These are phyloP conservation scores for Alternaria burnsii DNA, from an alignment of 2,329 filamentous ascomycete genomes.

Conservation along the genomic window DNA sequence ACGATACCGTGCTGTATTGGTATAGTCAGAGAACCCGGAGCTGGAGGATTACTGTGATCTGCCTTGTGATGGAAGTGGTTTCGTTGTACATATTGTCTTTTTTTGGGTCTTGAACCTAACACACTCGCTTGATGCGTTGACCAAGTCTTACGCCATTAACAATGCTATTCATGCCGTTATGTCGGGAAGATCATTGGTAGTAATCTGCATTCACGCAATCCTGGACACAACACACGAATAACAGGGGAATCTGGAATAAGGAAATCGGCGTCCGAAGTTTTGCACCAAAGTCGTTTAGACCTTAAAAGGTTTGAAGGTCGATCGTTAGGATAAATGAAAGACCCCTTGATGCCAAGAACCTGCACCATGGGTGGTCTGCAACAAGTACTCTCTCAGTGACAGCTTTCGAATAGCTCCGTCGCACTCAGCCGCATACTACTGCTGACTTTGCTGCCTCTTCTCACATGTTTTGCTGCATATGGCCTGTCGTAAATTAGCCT, in stretches of 20 bases:
- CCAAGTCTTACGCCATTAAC: background rate
- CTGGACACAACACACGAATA: background rate
- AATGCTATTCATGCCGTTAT: background rate
- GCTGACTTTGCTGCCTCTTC: slow-evolving; percentile 10
- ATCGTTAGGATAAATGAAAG: background rate
- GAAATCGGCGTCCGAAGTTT: background rate
- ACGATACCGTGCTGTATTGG: background rate
- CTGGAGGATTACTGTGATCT: background rate
- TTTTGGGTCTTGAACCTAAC: background rate
- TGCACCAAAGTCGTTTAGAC: background rate
- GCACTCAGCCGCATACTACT: slow-evolving; percentile 11
- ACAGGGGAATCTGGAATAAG: background rate
- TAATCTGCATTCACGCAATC: too few species aligned
- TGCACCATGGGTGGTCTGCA: background rate
- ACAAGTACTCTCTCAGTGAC: background rate
- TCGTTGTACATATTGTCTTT: background rate
- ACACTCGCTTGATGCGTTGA: background rate
- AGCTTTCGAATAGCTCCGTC: slow-evolving; percentile 9
- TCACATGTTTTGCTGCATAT: slow-evolving; percentile 6
- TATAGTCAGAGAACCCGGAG: background rate
- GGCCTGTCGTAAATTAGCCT: background rate
- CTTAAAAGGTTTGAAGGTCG: background rate
- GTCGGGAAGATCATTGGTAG: background rate
- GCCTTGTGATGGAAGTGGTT: background rate
- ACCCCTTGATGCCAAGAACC: background rate